Conservation (phyloP, 2,329 filamentous ascomycete genomes). For the Cladosporium sp. region DNA sequence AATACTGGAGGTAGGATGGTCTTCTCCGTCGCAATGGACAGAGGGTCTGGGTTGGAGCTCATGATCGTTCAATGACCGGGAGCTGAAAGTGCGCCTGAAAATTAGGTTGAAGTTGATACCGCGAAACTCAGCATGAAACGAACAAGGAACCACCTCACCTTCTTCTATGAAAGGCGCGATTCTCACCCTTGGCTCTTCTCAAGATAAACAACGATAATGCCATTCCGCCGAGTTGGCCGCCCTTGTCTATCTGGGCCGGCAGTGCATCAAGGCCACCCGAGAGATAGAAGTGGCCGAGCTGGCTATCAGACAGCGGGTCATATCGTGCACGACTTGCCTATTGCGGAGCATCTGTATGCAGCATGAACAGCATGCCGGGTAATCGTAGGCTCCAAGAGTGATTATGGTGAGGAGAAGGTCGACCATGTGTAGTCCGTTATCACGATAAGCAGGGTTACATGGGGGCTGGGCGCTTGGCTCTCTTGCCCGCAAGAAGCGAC, state of each 20-base stretch:
- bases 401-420: constrained; percentile 15
- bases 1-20: constrained; percentile 11
- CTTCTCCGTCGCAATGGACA: constrained; percentile 18
- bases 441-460: constrained; percentile 19
- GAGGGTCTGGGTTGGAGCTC: constrained; percentile 13
- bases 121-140: background rate
- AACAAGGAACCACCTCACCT: background rate
- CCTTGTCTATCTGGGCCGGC: background rate
- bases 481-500: constrained; percentile 10
- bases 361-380: background rate
- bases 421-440: constrained; percentile 1
- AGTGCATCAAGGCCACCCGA: constrained; percentile 1
- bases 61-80: background rate
- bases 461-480: constrained; percentile 15
- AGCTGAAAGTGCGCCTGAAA: background rate
- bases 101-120: background rate
- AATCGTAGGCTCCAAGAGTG: constrained; percentile 4
- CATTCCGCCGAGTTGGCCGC: constrained; percentile 3
- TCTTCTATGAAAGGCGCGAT: background rate
- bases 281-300: constrained; percentile 9
- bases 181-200: background rate
- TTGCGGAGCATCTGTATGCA: background rate
- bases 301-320: background rate
- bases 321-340: constrained; percentile 3
- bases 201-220: constrained; percentile 15